A percentile compares a stretch with the other conserved stretches of the same genome.
Evolutionary conservation across 2,329 filamentous ascomycete genomes (phyloP).

Genomic region (Gnomoniopsis smithogilvyi): DNA sequence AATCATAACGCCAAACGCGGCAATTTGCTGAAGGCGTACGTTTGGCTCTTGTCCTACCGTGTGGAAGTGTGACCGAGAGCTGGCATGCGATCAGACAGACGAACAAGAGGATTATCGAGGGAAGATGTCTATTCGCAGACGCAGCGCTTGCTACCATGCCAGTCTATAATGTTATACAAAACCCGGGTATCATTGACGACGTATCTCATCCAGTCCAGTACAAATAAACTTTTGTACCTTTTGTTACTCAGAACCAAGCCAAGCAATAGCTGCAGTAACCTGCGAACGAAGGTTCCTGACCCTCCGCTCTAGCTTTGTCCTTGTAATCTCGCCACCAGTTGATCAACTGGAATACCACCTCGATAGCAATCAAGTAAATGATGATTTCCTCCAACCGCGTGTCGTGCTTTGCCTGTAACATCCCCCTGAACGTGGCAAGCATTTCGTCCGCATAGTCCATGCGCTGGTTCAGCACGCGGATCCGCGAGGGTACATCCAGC

Average conservation of each 20-base stretch:
- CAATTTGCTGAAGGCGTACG: no score
- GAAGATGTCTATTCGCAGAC: neutral
- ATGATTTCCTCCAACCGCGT: slow-evolving; percentile 92
- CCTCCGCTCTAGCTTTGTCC: slow-evolving; percentile 47
- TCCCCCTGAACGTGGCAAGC: slow-evolving; percentile 80
- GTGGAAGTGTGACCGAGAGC: no score
- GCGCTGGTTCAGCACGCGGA: slow-evolving; percentile 90
- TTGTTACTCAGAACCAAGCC: no score
- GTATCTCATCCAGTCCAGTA: no score
- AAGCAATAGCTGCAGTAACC: no score
- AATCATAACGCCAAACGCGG: no score
- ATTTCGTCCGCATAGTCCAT: slow-evolving; percentile 98
- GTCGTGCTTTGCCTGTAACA: slow-evolving; percentile 86
- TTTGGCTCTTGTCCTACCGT: no score
- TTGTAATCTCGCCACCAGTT: slow-evolving; percentile 58
- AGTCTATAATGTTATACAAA: neutral
- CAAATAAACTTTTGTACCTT: no score
- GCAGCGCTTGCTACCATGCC: neutral
- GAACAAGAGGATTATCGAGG: no score
- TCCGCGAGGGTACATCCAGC: slow-evolving; percentile 86
- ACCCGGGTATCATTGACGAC: no score
- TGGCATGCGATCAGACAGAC: no score
- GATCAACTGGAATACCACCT: slow-evolving; percentile 80
- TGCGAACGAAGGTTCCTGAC: slow-evolving; percentile 20
- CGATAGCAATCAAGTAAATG: slow-evolving; percentile 87